A percentile compares a stretch with the other conserved stretches of the same genome.
Evolutionary conservation across 2,329 filamentous ascomycete species (phyloP).

Genomic region (Aspergillus candidus): DNA sequence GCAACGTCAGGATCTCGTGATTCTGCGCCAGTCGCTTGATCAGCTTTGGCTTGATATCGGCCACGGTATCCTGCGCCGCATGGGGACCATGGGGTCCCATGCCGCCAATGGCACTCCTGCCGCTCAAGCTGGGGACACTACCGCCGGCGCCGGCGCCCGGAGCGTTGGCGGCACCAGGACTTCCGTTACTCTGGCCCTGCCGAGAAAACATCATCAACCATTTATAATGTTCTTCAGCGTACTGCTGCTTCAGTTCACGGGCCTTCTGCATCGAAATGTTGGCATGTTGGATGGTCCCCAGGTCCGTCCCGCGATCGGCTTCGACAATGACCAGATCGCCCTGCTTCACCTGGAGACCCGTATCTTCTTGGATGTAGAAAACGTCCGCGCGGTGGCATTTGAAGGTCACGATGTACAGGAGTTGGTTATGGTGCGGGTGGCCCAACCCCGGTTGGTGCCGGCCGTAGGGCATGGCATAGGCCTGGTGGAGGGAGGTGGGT

Average conservation of each 20-base stretch:
- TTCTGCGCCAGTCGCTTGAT: slow-evolving; percentile 91
- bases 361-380: slow-evolving; percentile 95
- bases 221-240: slow-evolving; percentile 91
- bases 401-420: slow-evolving; percentile 78
- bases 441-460: slow-evolving; percentile 33
- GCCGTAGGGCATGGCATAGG: slow-evolving; percentile 35
- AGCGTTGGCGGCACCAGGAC: slow-evolving; percentile 33
- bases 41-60: slow-evolving; percentile 87
- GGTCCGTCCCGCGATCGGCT: slow-evolving; percentile 89
- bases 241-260: slow-evolving; percentile 83
- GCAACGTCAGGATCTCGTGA: slow-evolving; percentile 81
- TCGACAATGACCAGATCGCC: slow-evolving; percentile 97
- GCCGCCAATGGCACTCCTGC: slow-evolving; percentile 66
- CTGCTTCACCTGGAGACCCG: slow-evolving; percentile 79
- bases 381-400: slow-evolving; percentile 94
- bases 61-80: slow-evolving; percentile 63
- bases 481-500: slow-evolving; percentile 34
- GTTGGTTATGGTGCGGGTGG: slow-evolving; percentile 38
- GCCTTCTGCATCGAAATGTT: slow-evolving; percentile 84
- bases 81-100: slow-evolving; percentile 72
- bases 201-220: slow-evolving; percentile 99
- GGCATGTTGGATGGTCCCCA: slow-evolving; percentile 84
- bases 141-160: slow-evolving; percentile 39
- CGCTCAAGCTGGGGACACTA: slow-evolving; percentile 57
- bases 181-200: slow-evolving; percentile 46